phyloP scores from a whole-genome alignment of 768 basidiomycete genomes.

The Antrodiella citrinella region DNA sequence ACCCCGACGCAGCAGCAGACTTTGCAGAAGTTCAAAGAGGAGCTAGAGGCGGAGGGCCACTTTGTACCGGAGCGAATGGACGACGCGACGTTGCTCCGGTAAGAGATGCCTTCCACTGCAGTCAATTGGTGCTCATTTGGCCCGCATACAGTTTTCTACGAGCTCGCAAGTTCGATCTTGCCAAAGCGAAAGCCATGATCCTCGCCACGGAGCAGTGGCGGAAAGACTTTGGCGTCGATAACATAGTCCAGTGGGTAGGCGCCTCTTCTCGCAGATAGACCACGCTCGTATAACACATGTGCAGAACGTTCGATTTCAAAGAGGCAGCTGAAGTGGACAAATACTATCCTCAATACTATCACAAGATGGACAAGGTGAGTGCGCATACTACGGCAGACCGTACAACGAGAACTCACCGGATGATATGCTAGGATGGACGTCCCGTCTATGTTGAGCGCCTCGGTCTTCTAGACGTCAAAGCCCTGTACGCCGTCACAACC shows the following conservation, averaged over 20 bases:
- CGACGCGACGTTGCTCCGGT: slow-evolving; percentile 58
- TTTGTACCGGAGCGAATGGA: slow-evolving; percentile 56
- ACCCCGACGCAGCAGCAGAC: slow-evolving; percentile 45
- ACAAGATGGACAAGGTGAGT: slow-evolving; percentile 80
- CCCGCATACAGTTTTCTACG: slow-evolving; percentile 63
- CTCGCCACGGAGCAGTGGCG: slow-evolving; percentile 76
- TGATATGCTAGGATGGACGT: slow-evolving; percentile 60
- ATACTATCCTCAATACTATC: slow-evolving; percentile 89
- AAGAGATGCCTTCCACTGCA: slow-evolving; percentile 11
- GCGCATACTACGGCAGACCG: background rate
- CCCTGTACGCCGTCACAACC: slow-evolving; percentile 69
- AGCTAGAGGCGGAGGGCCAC: slow-evolving; percentile 45
- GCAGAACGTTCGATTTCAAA: slow-evolving; percentile 61
- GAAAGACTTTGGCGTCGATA: slow-evolving; percentile 67
- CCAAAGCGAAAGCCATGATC: slow-evolving; percentile 74
- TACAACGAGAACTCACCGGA: background rate
- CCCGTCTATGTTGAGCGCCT: slow-evolving; percentile 78
- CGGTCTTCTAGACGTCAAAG: slow-evolving; percentile 74
- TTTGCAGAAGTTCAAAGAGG: slow-evolving; percentile 55
- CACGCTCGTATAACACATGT: slow-evolving; percentile 24
- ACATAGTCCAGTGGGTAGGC: slow-evolving; percentile 47
- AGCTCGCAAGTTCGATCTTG: slow-evolving; percentile 82
- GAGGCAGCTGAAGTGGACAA: slow-evolving; percentile 74
- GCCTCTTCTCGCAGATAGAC: background rate
- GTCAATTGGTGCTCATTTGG: background rate